Evolutionary conservation across 768 basidiomycete species (phyloP).

Genomic region (Boletus speciosus): DNA sequence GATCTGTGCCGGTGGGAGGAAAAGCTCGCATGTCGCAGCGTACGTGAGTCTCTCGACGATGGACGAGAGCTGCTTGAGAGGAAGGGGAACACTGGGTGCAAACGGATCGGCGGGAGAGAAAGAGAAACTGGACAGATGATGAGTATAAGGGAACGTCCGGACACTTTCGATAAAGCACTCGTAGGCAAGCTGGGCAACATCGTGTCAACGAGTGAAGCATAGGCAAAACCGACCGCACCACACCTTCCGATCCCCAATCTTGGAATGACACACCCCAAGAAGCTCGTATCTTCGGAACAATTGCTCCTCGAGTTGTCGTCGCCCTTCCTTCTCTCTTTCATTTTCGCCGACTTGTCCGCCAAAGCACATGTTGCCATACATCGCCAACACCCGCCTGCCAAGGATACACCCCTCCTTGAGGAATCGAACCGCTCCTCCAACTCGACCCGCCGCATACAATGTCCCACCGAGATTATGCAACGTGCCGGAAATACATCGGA

Average conservation of each 20-base stretch:
- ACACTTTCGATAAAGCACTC: constrained; percentile 53
- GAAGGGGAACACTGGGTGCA: constrained; percentile 32
- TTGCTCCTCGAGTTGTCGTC: constrained; percentile 61
- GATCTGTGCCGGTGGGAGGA: constrained; percentile 47
- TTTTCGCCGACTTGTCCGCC: constrained; percentile 19
- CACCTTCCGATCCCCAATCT: constrained; percentile 76
- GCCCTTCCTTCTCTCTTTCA: constrained; percentile 37
- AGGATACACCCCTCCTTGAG: constrained; percentile 57
- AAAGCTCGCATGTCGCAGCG: constrained; percentile 63
- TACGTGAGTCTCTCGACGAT: constrained; percentile 68
- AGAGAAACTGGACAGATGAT: constrained; percentile 17
- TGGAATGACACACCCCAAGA: constrained; percentile 72
- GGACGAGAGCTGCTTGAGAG: constrained; percentile 52
- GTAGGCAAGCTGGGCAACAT: constrained; percentile 50
- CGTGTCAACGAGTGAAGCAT: not conserved
- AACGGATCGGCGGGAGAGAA: constrained; percentile 34
- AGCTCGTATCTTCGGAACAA: constrained; percentile 77
- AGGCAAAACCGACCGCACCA: constrained; percentile 12
- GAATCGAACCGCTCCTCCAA: constrained; percentile 67
- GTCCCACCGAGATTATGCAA: constrained; percentile 66
- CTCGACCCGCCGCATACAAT: constrained; percentile 63
- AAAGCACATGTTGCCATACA: constrained; percentile 12
- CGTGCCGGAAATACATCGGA: constrained; percentile 68
- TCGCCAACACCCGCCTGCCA: constrained; percentile 45
- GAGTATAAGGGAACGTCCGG: constrained; percentile 49